These are phyloP conservation scores for Acmispon strigosus DNA, from an alignment of 306 rosid species.

Conservation along the genomic window DNA sequence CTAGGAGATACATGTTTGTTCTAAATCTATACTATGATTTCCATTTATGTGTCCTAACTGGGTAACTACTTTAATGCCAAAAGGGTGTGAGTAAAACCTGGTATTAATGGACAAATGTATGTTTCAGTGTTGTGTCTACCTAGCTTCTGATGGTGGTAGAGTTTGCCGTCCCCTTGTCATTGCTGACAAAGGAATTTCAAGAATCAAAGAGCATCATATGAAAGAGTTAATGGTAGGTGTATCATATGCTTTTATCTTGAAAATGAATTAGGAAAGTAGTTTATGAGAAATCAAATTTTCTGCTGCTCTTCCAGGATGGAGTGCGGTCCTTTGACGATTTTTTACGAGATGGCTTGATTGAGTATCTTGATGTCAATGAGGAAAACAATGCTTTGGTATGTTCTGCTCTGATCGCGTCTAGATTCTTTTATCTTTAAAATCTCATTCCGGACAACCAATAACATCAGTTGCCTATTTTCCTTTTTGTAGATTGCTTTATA, in stretches of 20 bases:
- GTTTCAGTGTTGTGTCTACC: constrained; percentile 68
- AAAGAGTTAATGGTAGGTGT: constrained; percentile 70
- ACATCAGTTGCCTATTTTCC: constrained; percentile 1
- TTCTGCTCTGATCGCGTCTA: constrained; percentile 15
- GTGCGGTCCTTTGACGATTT: constrained; percentile 76
- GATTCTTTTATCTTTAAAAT: constrained; percentile 3
- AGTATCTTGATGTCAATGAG: constrained; percentile 96
- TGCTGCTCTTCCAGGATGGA: constrained; percentile 62
- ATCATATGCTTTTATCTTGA: neutral
- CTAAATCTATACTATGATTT: neutral
- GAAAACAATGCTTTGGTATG: constrained; percentile 92
- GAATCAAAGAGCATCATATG: constrained; percentile 87
- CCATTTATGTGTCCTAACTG: neutral
- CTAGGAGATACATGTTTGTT: neutral
- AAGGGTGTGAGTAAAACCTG: neutral
- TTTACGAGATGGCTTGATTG: constrained; percentile 79
- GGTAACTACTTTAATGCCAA: neutral
- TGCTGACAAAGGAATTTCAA: constrained; percentile 81
- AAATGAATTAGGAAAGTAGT: constrained; percentile 6
- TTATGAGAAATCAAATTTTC: constrained; percentile 3
- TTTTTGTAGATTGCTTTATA: constrained; percentile 74
- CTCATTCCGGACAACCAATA: neutral
- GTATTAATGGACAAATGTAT: constrained; percentile 8
- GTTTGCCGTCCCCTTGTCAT: constrained; percentile 97
- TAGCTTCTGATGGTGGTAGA: constrained; percentile 98